Evolutionary conservation across 331 rosid genomes (phyloP).

Genomic region (Pyracantha coccinea): DNA sequence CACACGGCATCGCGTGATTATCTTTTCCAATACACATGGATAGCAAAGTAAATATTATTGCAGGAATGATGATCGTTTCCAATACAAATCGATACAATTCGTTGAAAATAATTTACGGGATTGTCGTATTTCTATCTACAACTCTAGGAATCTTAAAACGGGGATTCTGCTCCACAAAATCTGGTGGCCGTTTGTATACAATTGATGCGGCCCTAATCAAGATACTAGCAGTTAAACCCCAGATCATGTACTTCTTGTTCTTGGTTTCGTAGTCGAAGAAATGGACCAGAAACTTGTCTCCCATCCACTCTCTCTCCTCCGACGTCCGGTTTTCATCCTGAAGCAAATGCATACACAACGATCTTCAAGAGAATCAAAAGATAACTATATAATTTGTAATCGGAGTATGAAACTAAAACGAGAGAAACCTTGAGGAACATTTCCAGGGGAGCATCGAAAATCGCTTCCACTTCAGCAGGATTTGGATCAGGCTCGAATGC

Average conservation of each 20-base stretch:
- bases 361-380: background rate
- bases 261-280: slow-evolving; percentile 52
- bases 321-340: slow-evolving; percentile 77
- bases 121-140: slow-evolving; percentile 27
- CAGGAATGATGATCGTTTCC: slow-evolving; percentile 6
- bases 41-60: background rate
- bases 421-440: slow-evolving; percentile 81
- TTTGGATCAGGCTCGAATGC: slow-evolving; percentile 65
- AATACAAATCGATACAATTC: slow-evolving; percentile 2
- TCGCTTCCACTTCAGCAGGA: slow-evolving; percentile 76
- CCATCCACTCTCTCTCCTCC: slow-evolving; percentile 95
- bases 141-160: slow-evolving; percentile 50
- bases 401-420: background rate
- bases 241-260: slow-evolving; percentile 50
- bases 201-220: slow-evolving; percentile 85
- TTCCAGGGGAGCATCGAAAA: slow-evolving; percentile 87
- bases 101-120: slow-evolving; percentile 28
- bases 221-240: slow-evolving; percentile 92
- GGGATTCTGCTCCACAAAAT: slow-evolving; percentile 80
- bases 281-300: slow-evolving; percentile 66
- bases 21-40: slow-evolving; percentile 3
- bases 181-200: slow-evolving; percentile 59
- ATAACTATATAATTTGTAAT: background rate
- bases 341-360: slow-evolving; percentile 15
- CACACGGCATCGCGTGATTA: background rate